Evolutionary conservation across 2,329 filamentous ascomycete genomes (phyloP).

Genomic region (Colletotrichum melonis): DNA sequence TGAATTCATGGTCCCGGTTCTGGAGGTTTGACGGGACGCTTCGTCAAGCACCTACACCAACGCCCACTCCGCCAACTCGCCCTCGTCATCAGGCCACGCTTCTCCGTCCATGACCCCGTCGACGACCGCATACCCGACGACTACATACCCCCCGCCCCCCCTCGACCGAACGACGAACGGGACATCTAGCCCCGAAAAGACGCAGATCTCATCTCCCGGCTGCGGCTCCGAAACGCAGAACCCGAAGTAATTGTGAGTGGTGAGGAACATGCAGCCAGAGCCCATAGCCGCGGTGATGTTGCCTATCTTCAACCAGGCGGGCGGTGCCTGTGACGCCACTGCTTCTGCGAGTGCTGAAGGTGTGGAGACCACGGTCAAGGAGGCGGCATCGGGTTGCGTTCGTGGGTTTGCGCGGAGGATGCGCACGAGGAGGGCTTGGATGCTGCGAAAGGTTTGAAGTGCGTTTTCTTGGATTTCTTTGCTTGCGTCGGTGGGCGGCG

Average conservation of each 20-base stretch:
- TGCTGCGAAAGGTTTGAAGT: background rate
- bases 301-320: background rate
- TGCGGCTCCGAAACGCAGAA: background rate
- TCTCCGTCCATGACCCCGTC: background rate
- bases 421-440: background rate
- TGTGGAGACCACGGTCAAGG: background rate
- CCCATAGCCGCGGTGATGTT: background rate
- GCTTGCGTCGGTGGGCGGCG: background rate
- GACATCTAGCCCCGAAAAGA: background rate
- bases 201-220: background rate
- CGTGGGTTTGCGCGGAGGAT: background rate
- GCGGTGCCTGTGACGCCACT: background rate
- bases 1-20: too few species aligned
- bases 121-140: background rate
- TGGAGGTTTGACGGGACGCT: too few species aligned
- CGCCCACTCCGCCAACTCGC: background rate
- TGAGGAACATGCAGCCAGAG: background rate
- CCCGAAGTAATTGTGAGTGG: background rate
- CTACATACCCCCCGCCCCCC: background rate
- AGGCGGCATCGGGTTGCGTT: background rate
- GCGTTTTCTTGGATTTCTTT: background rate
- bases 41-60: background rate
- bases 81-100: background rate
- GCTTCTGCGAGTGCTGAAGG: background rate
- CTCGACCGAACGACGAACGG: background rate